A percentile compares a stretch with the other conserved stretches of the same genome.
These are phyloP conservation scores for Talaromyces thailandensis DNA, from an alignment of 495 filamentous ascomycete species.

Conservation along the genomic window DNA sequence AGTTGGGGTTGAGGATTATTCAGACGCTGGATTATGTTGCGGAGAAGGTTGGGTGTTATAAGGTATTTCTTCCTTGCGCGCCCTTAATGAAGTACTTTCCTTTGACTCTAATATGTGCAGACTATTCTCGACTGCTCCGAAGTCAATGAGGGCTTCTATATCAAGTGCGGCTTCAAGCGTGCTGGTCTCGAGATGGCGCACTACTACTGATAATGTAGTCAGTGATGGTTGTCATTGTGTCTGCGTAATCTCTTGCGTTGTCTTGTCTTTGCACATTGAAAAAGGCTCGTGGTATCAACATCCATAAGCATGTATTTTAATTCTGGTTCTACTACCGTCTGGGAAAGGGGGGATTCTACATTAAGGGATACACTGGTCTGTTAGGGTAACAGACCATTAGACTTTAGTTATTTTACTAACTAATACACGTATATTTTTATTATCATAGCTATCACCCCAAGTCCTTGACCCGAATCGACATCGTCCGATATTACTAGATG, in stretches of 20 bases:
- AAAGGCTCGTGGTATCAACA: background rate
- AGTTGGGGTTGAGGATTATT: constrained; percentile 85
- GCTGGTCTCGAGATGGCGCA: constrained; percentile 97
- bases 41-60: constrained; percentile 81
- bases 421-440: background rate
- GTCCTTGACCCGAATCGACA: background rate
- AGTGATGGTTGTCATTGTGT: constrained; percentile 16
- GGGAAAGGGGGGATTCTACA: background rate
- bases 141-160: constrained; percentile 93
- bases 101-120: constrained; percentile 20
- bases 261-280: constrained; percentile 9
- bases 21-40: constrained; percentile 88
- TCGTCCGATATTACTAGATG: background rate
- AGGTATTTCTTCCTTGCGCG: constrained; percentile 39
- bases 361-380: background rate
- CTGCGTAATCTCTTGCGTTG: constrained; percentile 19
- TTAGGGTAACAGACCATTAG: background rate
- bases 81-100: constrained; percentile 1
- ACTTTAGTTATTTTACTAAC: background rate
- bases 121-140: constrained; percentile 70
- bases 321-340: background rate
- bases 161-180: constrained; percentile 93
- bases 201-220: constrained; percentile 55
- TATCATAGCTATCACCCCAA: background rate
- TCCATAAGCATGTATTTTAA: background rate